These are phyloP conservation scores for Centella asiatica DNA, from an alignment of 129 eudicot genomes.

Conservation along the genomic window DNA sequence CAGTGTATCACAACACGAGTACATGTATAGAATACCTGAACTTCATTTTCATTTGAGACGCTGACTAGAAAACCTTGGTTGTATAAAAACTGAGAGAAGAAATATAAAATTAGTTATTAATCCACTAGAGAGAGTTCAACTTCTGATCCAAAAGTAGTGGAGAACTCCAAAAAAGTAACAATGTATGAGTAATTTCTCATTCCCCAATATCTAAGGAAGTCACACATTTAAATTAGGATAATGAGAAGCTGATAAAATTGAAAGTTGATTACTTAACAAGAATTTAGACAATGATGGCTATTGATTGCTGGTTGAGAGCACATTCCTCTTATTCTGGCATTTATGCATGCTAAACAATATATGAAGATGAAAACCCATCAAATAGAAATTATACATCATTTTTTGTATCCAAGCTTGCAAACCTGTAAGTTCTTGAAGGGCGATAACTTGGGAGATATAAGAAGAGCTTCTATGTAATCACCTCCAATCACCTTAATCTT, in stretches of 20 bases:
- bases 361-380: too few species aligned
- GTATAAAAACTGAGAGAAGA: slow-evolving; percentile 59
- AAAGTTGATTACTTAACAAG: not conserved
- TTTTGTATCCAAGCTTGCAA: slow-evolving; percentile 13
- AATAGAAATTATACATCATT: slow-evolving; percentile 7
- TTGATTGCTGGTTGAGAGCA: too few species aligned
- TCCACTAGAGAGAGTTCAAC: not conserved
- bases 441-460: slow-evolving; percentile 36
- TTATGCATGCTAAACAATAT: too few species aligned
- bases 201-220: not conserved
- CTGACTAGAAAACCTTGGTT: slow-evolving; percentile 84
- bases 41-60: slow-evolving; percentile 67
- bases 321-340: too few species aligned
- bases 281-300: not conserved
- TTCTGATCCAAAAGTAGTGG: not conserved
- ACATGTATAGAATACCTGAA: slow-evolving; percentile 50
- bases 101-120: not conserved
- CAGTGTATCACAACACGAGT: slow-evolving; percentile 16
- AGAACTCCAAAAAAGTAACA: not conserved
- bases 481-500: slow-evolving; percentile 62
- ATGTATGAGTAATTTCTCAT: not conserved
- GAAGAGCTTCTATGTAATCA: slow-evolving; percentile 53
- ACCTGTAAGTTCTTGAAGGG: slow-evolving; percentile 56
- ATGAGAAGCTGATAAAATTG: not conserved
- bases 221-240: slow-evolving; percentile 1